Percentiles rank a stretch among this genome's conserved stretches.
These are phyloP conservation scores for Schizophyllum commune DNA, from an alignment of 1,284 basidiomycete genomes.

Conservation along the genomic window DNA sequence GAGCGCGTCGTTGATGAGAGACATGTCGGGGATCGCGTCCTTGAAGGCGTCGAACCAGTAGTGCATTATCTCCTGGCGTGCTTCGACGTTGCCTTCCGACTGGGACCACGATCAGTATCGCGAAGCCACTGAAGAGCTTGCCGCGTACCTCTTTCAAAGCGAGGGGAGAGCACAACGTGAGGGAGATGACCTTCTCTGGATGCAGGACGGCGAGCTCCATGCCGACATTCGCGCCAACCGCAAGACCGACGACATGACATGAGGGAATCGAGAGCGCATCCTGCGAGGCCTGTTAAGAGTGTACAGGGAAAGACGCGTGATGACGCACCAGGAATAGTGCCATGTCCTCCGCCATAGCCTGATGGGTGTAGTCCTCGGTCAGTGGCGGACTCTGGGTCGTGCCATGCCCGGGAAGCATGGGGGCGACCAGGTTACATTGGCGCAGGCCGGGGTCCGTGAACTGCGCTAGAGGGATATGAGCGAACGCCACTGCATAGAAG, in stretches of 20 bases:
- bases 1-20: neutral
- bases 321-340: neutral
- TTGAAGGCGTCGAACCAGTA: neutral
- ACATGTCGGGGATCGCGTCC: neutral
- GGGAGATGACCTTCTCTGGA: neutral
- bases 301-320: neutral
- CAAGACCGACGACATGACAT: neutral
- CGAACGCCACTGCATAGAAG: neutral
- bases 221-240: neutral
- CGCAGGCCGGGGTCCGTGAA: neutral
- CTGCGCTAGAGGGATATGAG: neutral
- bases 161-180: neutral
- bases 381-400: neutral
- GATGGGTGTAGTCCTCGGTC: neutral
- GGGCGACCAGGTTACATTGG: neutral
- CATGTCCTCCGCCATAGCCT: neutral
- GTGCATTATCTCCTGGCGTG: neutral
- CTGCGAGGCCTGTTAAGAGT: neutral
- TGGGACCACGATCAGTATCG: neutral
- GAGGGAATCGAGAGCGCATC: neutral
- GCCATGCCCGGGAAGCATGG: neutral
- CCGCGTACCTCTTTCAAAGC: neutral
- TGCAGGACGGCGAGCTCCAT: neutral
- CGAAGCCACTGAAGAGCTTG: neutral
- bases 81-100: neutral